phyloP scores from a whole-genome alignment of 345 rosid genomes.

The Firmiana major region DNA sequence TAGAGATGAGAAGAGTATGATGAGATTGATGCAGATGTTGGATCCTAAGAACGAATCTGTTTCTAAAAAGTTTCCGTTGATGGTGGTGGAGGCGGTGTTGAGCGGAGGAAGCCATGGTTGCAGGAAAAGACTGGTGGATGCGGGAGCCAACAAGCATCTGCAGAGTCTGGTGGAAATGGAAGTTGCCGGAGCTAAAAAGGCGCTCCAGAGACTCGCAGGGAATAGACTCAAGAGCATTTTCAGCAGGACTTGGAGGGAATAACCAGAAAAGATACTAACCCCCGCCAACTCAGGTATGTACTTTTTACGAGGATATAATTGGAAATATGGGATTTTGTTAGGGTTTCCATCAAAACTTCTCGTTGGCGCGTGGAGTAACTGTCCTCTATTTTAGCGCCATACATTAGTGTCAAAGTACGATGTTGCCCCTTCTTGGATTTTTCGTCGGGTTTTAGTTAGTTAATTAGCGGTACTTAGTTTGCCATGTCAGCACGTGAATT shows the following conservation, averaged over 20 bases:
- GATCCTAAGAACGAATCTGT: constrained; percentile 58
- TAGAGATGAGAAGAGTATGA: constrained; percentile 64
- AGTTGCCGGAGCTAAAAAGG: constrained; percentile 60
- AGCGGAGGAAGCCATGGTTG: constrained; percentile 46
- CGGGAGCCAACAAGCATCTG: constrained; percentile 58
- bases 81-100: constrained; percentile 45
- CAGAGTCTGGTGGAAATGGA: constrained; percentile 58
- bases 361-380: constrained; percentile 3
- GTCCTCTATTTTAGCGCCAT: constrained; percentile 20
- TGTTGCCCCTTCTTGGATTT: constrained; percentile 5
- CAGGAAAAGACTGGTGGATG: constrained; percentile 46
- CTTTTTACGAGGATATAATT: constrained; percentile 15
- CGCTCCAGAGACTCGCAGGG: constrained; percentile 59
- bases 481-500: background rate
- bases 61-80: constrained; percentile 56
- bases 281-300: constrained; percentile 40
- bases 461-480: background rate
- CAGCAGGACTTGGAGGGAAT: constrained; percentile 66
- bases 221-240: constrained; percentile 57
- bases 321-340: background rate
- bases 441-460: background rate
- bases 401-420: background rate
- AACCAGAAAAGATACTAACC: constrained; percentile 30
- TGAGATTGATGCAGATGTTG: constrained; percentile 64
- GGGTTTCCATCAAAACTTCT: background rate